Base-by-base conservation (phyloP, 169 alveolate species). In the Hepatocystis sp. region DNA sequence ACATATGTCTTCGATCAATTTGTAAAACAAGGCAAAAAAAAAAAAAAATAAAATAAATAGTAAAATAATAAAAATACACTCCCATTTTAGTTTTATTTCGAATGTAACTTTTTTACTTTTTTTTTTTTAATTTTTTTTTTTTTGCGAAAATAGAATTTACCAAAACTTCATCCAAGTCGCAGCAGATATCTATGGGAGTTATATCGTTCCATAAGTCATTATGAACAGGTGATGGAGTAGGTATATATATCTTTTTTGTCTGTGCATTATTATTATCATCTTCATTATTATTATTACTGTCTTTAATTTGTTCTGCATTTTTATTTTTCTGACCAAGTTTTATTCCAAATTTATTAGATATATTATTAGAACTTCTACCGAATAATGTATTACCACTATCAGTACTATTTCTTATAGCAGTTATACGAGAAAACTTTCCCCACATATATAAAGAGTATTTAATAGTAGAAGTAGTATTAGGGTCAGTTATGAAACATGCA, bases 121-220 rank as follows among this genome's bases (percentile, higher is more conserved):
- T 36, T 36, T 36, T 36, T 36, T 36, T 10, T 36, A 7, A 10
- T 36, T 10, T 36, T 36, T 36, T 36, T 36, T 36, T 10, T 36
- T 36, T n/a, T n/a, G 47, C 5, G 10, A 7, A 36, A 4, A 17
- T 1, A 27, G 36, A 55, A 46, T 64, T 5, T 53, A 81, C 89
- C 78, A 81, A 19, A 27, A 81, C 46, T 81, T 81, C 89, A 28
- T 63, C 61, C 61, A 81, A 81, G 60, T 81, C 89, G 40, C 89
- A 81, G 32, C 89, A 81, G 25, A 81, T 46, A 34, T 81, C 89
- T 2, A 64, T 27, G 17, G 89, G 56, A 4, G 60, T 67, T 7
- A 61, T 42, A 21, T 23, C 4, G 1, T 81, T 71, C 89, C 89
- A 81, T 25, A 81, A 13, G 13, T 42, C 51, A 42, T 81, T 53